Evolutionary conservation across 371 early-diverging fungal genomes (phyloP).

Genomic region (Lichtheimia ornata): DNA sequence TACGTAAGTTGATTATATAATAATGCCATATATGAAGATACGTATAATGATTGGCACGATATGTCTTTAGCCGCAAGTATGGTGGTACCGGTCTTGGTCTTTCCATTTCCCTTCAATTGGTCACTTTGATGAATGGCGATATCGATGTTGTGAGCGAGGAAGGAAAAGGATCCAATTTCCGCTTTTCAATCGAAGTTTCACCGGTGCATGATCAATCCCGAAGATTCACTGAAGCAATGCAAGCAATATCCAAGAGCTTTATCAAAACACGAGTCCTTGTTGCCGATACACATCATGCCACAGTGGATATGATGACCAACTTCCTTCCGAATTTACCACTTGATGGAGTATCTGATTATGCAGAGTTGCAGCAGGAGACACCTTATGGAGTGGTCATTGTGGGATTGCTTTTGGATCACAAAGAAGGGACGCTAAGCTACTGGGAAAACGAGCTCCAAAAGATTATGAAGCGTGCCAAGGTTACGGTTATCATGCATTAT

Average conservation of each 20-base stretch:
- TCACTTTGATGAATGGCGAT: constrained; percentile 56
- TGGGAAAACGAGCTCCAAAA: constrained; percentile 10
- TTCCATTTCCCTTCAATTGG: constrained; percentile 58
- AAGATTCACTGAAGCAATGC: constrained; percentile 15
- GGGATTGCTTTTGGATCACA: constrained; percentile 20
- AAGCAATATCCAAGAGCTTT: constrained; percentile 18
- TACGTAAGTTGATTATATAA: constrained; percentile 29
- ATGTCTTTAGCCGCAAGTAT: constrained; percentile 44
- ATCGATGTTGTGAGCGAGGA: constrained; percentile 55
- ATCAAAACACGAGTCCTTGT: constrained; percentile 31
- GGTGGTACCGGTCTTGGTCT: constrained; percentile 69
- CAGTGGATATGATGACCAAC: constrained; percentile 31
- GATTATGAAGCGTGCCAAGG: constrained; percentile 12
- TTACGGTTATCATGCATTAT: constrained; percentile 40
- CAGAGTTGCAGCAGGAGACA: constrained; percentile 7
- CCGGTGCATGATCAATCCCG: constrained; percentile 30
- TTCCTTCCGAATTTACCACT: constrained; percentile 25
- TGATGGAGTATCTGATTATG: constrained; percentile 26
- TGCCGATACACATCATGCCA: constrained; percentile 27
- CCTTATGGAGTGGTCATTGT: constrained; percentile 38
- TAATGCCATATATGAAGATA: background rate
- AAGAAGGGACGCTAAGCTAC: background rate
- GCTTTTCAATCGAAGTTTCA: constrained; percentile 43
- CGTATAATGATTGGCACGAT: background rate
- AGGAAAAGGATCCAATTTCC: constrained; percentile 59